Evolutionary conservation across 2,329 filamentous ascomycete species (phyloP).

Genomic region (Phialocephala subalpina): DNA sequence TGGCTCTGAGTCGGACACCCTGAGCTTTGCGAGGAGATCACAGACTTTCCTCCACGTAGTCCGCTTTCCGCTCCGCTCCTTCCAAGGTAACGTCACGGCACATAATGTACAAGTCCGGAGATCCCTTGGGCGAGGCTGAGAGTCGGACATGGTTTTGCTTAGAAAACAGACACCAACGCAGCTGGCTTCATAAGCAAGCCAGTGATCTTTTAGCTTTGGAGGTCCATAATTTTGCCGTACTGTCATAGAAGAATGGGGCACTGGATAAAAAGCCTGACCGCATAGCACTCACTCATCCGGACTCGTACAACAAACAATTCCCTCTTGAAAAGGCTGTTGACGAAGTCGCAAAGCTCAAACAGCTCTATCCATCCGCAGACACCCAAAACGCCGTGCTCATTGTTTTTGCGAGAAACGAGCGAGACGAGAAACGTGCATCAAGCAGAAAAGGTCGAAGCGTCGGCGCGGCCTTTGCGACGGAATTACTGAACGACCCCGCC

Average conservation of each 20-base stretch:
- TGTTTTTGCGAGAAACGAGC: neutral
- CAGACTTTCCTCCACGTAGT: neutral
- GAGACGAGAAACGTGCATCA: constrained; percentile 4
- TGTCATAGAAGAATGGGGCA: constrained; percentile 21
- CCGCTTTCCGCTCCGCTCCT: neutral
- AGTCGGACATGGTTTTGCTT: constrained; percentile 14
- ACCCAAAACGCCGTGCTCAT: neutral
- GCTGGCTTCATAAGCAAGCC: constrained; percentile 28
- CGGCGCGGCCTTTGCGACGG: constrained; percentile 10
- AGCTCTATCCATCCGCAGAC: neutral
- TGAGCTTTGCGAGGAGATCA: constrained; percentile 18
- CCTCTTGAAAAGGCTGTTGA: neutral
- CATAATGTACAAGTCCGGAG: constrained; percentile 15
- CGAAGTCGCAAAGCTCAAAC: constrained; percentile 6
- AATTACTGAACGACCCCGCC: constrained; percentile 15
- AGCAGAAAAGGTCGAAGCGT: constrained; percentile 3
- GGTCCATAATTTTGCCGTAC: constrained; percentile 27
- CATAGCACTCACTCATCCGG: neutral
- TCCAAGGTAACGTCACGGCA: constrained; percentile 11
- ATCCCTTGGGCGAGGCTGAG: constrained; percentile 28
- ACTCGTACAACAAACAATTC: neutral
- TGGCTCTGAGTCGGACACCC: neutral
- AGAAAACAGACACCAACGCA: constrained; percentile 25
- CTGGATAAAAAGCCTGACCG: constrained; percentile 25
- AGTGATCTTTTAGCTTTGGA: constrained; percentile 15